Conservation (phyloP, 441 rosid species). For the Macaranga tanarius region DNA sequence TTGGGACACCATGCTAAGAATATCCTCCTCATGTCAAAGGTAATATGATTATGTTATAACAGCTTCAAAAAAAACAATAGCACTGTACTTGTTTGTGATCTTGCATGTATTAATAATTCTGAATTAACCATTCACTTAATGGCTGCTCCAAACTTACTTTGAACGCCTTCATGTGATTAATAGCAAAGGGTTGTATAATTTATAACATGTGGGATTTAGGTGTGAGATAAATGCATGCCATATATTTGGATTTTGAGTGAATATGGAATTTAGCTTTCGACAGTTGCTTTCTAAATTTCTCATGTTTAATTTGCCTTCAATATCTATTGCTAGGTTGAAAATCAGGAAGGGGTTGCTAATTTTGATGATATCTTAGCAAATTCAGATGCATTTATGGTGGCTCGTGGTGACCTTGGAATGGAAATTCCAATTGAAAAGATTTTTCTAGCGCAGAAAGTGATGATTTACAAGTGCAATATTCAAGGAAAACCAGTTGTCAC, state of each 20-base stretch:
- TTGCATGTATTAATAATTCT: slow-evolving; percentile 3
- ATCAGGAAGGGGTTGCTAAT: slow-evolving; percentile 92
- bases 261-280: not conserved
- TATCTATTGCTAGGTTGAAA: slow-evolving; percentile 59
- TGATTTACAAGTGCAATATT: slow-evolving; percentile 93
- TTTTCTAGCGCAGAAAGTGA: slow-evolving; percentile 91
- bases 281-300: slow-evolving; percentile 5
- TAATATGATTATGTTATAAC: slow-evolving; percentile 27
- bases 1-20: slow-evolving; percentile 74
- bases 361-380: slow-evolving; percentile 82
- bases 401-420: slow-evolving; percentile 97
- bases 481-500: slow-evolving; percentile 96
- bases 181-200: no score
- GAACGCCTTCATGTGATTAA: not conserved
- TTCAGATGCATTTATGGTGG: slow-evolving; percentile 95
- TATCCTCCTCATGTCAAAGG: slow-evolving; percentile 96
- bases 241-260: not conserved
- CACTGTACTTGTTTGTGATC: not conserved
- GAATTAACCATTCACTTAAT: slow-evolving; percentile 5
- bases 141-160: not conserved
- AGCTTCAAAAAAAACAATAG: no score
- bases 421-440: slow-evolving; percentile 96
- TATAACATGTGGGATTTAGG: no score
- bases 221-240: not conserved
- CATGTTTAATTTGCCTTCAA: not conserved